Evolutionary conservation across 108 stramenopile genomes (phyloP), one percentile per base, ranked within the genome.

Genomic region (Nitzschia sp.): DNA sequence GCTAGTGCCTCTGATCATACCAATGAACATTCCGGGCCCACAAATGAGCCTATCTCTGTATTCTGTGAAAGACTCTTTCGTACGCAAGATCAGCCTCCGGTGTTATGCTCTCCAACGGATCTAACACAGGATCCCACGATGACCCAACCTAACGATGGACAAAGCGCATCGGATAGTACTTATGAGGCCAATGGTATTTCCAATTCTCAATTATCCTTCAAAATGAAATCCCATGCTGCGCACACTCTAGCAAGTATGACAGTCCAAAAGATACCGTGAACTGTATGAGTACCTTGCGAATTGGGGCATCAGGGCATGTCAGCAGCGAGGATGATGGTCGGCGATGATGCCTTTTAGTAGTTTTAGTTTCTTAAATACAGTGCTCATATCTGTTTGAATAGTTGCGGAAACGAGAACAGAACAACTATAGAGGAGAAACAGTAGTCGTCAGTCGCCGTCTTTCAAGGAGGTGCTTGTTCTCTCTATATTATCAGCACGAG

Each of bases 191-290:
- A n/a, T 8, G 61, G 24, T 20, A 6, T 6, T 15, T 21, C 41
- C n/a, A 29, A 51, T 57, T 57, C 54, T 15, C 46, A 57, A 48
- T 51, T 38, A 8, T 57, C 56, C 24, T 59, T n/a, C 46, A 19
- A 40, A 6, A 51, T 52, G 26, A 53, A 65, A 38, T 40, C 51
- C 6, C 24, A 44, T 22, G 41, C 66, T 11, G 66, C 53, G 6
- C 26, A 55, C 15, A 40, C 50, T 12, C 41, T 67, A 10, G 53
- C 54, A 19, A 51, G 51, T 29, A 22, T 52, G 29, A 29, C 64
- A 3, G 0, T 52, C 29, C 29, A 34, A 34, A 34, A 5, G 1
- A 34, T 34, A 3, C 5, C 29, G 1, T 34, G 29, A 34, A 34
- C 5, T 34, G 29, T 34, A n/a, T n/a, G n/a, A n/a, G n/a, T n/a